Conservation (phyloP, 108 stramenopile species). For the Stephanodiscus minutulus region DNA sequence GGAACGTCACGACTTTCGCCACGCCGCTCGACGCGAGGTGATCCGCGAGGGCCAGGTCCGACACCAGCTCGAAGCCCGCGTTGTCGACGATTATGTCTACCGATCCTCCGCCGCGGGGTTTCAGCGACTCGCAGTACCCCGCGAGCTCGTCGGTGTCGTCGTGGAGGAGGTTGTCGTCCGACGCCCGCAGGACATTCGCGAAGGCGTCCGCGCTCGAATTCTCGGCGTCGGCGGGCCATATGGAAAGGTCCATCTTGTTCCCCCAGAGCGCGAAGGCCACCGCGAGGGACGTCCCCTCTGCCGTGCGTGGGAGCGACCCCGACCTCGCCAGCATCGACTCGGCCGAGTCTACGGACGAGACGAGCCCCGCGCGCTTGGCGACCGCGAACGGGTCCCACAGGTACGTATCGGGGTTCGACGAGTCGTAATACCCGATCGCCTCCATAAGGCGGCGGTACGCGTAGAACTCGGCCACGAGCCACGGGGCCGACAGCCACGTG, state of each 20-base stretch:
- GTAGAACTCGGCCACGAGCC: conserved; percentile 96
- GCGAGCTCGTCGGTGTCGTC: conserved; percentile 81
- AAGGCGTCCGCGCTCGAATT: conserved; percentile 72
- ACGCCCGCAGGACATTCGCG: conserved; percentile 68
- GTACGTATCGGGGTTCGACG: conserved; percentile 61
- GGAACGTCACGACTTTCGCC: conserved; percentile 81
- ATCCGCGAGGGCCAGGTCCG: conserved; percentile 91
- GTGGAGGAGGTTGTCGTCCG: conserved; percentile 84
- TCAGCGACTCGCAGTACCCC: conserved; percentile 61
- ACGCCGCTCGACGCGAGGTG: conserved; percentile 81
- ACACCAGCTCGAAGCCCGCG: conserved; percentile 96
- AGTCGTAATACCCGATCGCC: conserved; percentile 82
- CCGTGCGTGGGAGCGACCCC: conserved; percentile 51
- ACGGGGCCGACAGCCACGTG: conserved; percentile 95
- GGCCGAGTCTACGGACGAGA: conserved; percentile 62
- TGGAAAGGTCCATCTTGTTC: conserved; percentile 94
- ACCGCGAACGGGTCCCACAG: conserved; percentile 87
- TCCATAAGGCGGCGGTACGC: conserved; percentile 88
- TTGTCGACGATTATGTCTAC: conserved; percentile 97
- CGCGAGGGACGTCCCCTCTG: conserved; percentile 66
- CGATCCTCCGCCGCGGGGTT: conserved; percentile 66
- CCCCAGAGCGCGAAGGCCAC: conserved; percentile 90
- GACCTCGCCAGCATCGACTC: conserved; percentile 76
- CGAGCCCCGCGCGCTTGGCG: conserved; percentile 82
- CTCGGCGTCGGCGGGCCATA: conserved; percentile 83